Base-by-base conservation (phyloP, 306 rosid genomes). In the Albizia julibrissin region DNA sequence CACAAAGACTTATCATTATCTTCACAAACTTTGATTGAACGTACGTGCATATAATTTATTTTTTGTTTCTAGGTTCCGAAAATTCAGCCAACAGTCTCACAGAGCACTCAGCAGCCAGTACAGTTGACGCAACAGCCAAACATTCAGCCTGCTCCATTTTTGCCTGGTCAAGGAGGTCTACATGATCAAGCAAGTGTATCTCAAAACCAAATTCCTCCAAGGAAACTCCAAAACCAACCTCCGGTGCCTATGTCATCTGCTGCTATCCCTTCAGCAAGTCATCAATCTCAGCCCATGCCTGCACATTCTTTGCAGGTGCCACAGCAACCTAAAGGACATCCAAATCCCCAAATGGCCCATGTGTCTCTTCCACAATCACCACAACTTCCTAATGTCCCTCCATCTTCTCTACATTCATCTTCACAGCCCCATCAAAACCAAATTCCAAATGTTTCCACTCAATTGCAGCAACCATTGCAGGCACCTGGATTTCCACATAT, bases 391-490 rank as follows among this genome's bases (percentile, higher is more conserved):
- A 91, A 85, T 66, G 69, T 85, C 78, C 89, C 95, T 61, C 80
- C 88, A 10, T 80, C 90, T 52, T 90, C 94, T 83, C 88, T 79
- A 43, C 92, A 91, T 87, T 87, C 96, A 87, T 77, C 90, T 80
- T 89, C 95, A 49, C 97, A 91, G 83, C 92, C 89, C 24, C 94
- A 71, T 86, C 98, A 93, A 68, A 72, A 92, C 29, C 97, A 90
- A 54, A 87, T 92, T 80, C 58, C 92, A 37, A 70, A 85, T 75
- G 52, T 83, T 82, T 87, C 94, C 31, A 64, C 82, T 77, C 97
- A 92, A 85, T 83, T 86, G 87, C 98, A 89, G 82, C 97, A 88
- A 82, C 89, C 93, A 58, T 64, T 89, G 84, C 98, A 85, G 78
- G 66, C 93, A 72, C 78, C 89, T 82, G 97, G 94, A 85, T 89